A percentile compares a stretch with the other conserved stretches of the same genome.
phyloP scores from a whole-genome alignment of 2,329 filamentous ascomycete species.

The Clonostachys solani region DNA sequence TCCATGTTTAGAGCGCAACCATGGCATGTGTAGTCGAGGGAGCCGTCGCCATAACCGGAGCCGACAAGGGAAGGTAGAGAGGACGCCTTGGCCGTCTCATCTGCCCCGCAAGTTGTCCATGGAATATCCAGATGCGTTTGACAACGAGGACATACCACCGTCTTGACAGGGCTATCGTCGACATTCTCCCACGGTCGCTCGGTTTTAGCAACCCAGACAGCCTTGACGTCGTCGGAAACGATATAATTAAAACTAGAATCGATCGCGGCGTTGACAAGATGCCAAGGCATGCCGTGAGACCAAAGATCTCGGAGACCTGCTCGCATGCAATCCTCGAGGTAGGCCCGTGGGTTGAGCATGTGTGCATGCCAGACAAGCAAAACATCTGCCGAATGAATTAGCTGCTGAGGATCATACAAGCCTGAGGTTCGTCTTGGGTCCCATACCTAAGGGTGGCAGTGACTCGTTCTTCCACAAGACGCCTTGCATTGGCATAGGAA shows the following conservation, averaged over 20 bases:
- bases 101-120: slow-evolving; percentile 53
- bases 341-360: slow-evolving; percentile 72
- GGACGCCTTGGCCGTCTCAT: slow-evolving; percentile 13
- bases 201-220: slow-evolving; percentile 41
- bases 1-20: slow-evolving; percentile 45
- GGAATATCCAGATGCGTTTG: slow-evolving; percentile 31
- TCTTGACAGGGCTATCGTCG: slow-evolving; percentile 42
- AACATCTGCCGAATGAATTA: slow-evolving; percentile 52
- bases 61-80: slow-evolving; percentile 24
- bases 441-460: slow-evolving; percentile 48
- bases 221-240: slow-evolving; percentile 34
- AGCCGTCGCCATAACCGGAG: slow-evolving; percentile 53
- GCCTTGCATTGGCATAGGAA: slow-evolving; percentile 16
- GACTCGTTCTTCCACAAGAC: slow-evolving; percentile 29
- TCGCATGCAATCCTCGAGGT: slow-evolving; percentile 69
- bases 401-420: not conserved
- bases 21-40: slow-evolving; percentile 44
- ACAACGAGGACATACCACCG: slow-evolving; percentile 53
- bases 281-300: slow-evolving; percentile 64
- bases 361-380: slow-evolving; percentile 78
- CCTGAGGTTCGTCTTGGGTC: too few species aligned
- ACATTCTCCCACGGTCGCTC: slow-evolving; percentile 55
- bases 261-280: slow-evolving; percentile 51
- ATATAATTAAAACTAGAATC: slow-evolving; percentile 54
- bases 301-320: slow-evolving; percentile 51